phyloP scores from a whole-genome alignment of 2,329 filamentous ascomycete species.

The Trichoderma atroviride region DNA sequence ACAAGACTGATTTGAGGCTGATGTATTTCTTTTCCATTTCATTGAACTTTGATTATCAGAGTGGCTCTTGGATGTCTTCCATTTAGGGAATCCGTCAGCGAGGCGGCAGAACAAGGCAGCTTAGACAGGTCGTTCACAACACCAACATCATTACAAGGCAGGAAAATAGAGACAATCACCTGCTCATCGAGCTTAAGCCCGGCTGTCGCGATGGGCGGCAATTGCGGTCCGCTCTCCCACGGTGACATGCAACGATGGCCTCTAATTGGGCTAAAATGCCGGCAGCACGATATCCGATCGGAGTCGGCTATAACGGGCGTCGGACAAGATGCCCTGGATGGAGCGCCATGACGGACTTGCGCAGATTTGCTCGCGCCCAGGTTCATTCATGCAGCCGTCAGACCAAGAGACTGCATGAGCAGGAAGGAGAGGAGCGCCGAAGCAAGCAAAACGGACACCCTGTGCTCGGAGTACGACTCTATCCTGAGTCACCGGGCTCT shows the following conservation, averaged over 20 bases:
- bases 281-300: slow-evolving; percentile 20
- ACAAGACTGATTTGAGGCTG: background rate
- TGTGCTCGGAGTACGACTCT: background rate
- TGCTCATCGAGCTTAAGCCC: background rate
- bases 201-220: background rate
- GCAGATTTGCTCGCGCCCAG: background rate
- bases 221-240: slow-evolving; percentile 3
- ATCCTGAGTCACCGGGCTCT: background rate
- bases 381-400: background rate
- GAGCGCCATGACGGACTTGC: background rate
- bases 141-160: background rate
- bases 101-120: background rate
- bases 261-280: background rate
- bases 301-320: slow-evolving; percentile 9
- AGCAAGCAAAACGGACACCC: background rate
- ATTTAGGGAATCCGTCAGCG: background rate
- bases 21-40: background rate
- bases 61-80: background rate
- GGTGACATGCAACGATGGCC: background rate
- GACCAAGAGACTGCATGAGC: background rate
- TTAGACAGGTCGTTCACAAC: background rate
- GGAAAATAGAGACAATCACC: background rate
- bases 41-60: background rate
- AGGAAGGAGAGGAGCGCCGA: background rate
- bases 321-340: background rate